phyloP scores from a whole-genome alignment of 768 basidiomycete genomes.

The Trametes cinnabarina region DNA sequence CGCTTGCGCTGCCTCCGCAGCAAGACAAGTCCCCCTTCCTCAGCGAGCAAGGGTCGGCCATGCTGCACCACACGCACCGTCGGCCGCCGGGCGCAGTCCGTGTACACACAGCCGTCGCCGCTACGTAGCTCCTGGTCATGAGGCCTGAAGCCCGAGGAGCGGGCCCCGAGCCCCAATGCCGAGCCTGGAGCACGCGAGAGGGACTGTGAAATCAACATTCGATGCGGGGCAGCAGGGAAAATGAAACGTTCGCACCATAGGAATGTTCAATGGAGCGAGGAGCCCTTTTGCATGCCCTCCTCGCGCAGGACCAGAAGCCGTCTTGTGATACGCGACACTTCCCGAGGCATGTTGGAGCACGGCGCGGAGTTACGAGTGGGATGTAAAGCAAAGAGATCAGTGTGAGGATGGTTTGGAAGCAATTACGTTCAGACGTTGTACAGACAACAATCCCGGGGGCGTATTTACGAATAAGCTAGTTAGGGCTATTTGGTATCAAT shows the following conservation, averaged over 20 bases:
- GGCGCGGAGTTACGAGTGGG: neutral
- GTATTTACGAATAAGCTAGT: conserved; percentile 2
- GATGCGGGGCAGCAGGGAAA: neutral
- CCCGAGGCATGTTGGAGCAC: neutral
- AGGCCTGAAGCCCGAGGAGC: too few relatives aligned
- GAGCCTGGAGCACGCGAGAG: neutral
- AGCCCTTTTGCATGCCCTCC: neutral
- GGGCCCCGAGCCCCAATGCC: neutral
- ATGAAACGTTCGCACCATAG: neutral
- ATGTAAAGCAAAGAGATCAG: too few relatives aligned
- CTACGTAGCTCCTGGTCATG: too few relatives aligned
- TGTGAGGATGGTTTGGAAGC: neutral
- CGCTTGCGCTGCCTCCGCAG: too few relatives aligned
- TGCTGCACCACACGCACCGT: too few relatives aligned
- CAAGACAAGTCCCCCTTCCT: too few relatives aligned
- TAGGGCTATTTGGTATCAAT: neutral
- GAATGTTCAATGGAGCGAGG: neutral
- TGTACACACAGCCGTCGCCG: too few relatives aligned
- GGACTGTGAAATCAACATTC: neutral
- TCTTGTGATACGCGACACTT: neutral
- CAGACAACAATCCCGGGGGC: conserved; percentile 10
- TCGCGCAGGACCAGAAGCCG: neutral
- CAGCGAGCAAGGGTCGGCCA: too few relatives aligned
- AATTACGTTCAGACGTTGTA: conserved; percentile 6
- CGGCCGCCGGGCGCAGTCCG: too few relatives aligned